These are phyloP conservation scores for Podospora tetraspora DNA, from an alignment of 495 filamentous ascomycete species.

Conservation along the genomic window DNA sequence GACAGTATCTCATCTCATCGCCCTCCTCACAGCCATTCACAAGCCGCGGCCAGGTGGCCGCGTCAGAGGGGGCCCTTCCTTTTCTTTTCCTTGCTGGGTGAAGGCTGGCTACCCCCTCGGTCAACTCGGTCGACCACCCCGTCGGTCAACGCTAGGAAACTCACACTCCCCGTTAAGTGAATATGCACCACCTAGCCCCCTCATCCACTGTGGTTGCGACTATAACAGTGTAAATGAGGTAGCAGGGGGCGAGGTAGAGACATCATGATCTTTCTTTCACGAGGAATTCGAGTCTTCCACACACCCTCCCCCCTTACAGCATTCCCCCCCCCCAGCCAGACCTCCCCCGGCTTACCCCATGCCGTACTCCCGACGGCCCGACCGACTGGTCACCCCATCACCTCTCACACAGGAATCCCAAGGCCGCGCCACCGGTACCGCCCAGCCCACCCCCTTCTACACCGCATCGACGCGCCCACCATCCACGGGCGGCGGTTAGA, in stretches of 20 bases:
- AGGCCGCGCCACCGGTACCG: background rate
- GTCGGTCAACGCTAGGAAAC: background rate
- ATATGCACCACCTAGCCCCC: background rate
- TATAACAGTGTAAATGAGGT: too few relatives aligned
- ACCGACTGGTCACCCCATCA: background rate
- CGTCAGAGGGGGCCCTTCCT: background rate
- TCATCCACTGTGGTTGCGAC: too few relatives aligned
- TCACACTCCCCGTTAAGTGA: background rate
- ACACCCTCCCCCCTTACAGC: background rate
- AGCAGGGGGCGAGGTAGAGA: background rate
- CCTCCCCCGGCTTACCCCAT: background rate
- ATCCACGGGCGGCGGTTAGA: background rate
- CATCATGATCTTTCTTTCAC: background rate
- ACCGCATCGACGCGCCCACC: background rate
- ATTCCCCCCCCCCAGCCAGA: background rate
- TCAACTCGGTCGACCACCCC: too few relatives aligned
- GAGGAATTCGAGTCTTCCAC: too few relatives aligned
- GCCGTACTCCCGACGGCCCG: background rate
- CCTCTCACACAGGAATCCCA: conserved; percentile 1
- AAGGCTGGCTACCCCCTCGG: too few relatives aligned
- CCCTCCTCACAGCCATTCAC: background rate
- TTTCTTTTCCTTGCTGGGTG: background rate
- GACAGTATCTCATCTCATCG: background rate
- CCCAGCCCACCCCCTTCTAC: too few relatives aligned
- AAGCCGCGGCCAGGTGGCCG: background rate